These are phyloP conservation scores for Leucocoprinus sp. DNA, from an alignment of 768 basidiomycete genomes.

Conservation along the genomic window DNA sequence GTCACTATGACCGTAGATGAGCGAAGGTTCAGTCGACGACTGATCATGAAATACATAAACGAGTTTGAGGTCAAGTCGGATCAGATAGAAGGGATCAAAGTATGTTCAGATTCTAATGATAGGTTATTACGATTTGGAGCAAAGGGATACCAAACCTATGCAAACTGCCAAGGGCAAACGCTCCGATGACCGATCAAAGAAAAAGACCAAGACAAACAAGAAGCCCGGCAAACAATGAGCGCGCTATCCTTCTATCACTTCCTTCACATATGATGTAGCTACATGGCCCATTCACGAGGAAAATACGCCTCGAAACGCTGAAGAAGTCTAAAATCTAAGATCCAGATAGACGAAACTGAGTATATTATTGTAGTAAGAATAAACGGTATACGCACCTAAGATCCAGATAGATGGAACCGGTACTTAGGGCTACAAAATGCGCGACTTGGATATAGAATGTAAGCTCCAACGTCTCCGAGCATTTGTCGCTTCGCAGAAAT, in stretches of 20 bases:
- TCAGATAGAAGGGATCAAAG: conserved; percentile 61
- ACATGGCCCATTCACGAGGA: too few relatives aligned
- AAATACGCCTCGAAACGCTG: too few relatives aligned
- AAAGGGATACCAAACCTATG: conserved; percentile 75
- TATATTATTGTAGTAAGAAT: too few relatives aligned
- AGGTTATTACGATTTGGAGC: conserved; percentile 96
- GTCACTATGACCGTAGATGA: conserved; percentile 59
- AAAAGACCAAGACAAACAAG: conserved; percentile 39
- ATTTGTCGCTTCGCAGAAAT: too few relatives aligned
- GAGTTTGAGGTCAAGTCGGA: conserved; percentile 63
- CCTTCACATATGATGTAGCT: conserved; percentile 8
- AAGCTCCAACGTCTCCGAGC: too few relatives aligned
- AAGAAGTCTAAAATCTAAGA: too few relatives aligned
- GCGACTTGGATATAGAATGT: too few relatives aligned
- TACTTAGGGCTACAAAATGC: too few relatives aligned
- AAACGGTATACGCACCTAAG: too few relatives aligned
- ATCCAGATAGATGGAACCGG: too few relatives aligned
- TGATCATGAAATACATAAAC: conserved; percentile 98
- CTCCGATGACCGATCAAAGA: conserved; percentile 44
- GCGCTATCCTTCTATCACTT: conserved; percentile 9
- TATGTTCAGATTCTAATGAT: conserved; percentile 47
- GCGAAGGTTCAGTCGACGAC: conserved; percentile 93
- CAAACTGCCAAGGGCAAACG: conserved; percentile 36
- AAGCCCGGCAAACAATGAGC: conserved; percentile 34
- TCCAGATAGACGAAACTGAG: too few relatives aligned